phyloP scores from a whole-genome alignment of 495 filamentous ascomycete species.

The Hypoxylon perforatum region DNA sequence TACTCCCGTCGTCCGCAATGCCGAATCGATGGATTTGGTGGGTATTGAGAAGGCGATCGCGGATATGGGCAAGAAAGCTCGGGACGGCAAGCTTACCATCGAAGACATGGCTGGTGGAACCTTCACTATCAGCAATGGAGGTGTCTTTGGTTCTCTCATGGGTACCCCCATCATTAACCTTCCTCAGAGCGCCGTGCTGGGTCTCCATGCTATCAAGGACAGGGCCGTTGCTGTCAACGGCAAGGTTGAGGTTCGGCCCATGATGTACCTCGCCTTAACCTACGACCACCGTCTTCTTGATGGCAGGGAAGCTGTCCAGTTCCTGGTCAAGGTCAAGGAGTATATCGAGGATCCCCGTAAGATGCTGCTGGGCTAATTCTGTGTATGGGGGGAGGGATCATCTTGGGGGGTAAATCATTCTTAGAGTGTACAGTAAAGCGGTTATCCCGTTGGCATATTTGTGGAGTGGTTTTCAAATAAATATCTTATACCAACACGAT shows the following conservation, averaged over 20 bases:
- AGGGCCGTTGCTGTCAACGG: slow-evolving; percentile 89
- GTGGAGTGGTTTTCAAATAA: slow-evolving; percentile 10
- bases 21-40: slow-evolving; percentile 85
- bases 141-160: slow-evolving; percentile 80
- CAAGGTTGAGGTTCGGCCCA: slow-evolving; percentile 92
- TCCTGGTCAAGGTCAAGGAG: slow-evolving; percentile 97
- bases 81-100: slow-evolving; percentile 96
- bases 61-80: slow-evolving; percentile 95
- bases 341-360: slow-evolving; percentile 96
- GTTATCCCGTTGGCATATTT: slow-evolving; percentile 3
- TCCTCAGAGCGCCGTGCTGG: slow-evolving; percentile 93
- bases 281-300: slow-evolving; percentile 97
- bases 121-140: slow-evolving; percentile 97
- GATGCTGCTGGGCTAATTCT: slow-evolving; percentile 74
- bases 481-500: slow-evolving; percentile 3
- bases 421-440: slow-evolving; percentile 36
- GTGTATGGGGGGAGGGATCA: background rate
- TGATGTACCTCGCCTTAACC: slow-evolving; percentile 98
- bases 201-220: slow-evolving; percentile 98
- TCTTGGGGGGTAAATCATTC: slow-evolving; percentile 6
- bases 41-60: slow-evolving; percentile 93
- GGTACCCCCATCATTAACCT: slow-evolving; percentile 99
- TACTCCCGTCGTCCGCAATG: slow-evolving; percentile 95
- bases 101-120: slow-evolving; percentile 99
- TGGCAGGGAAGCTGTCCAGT: slow-evolving; percentile 95